Evolutionary conservation across 2,329 filamentous ascomycete genomes (phyloP), one percentile per base, ranked within the genome.

Genomic region (Hypoxylon sp.): DNA sequence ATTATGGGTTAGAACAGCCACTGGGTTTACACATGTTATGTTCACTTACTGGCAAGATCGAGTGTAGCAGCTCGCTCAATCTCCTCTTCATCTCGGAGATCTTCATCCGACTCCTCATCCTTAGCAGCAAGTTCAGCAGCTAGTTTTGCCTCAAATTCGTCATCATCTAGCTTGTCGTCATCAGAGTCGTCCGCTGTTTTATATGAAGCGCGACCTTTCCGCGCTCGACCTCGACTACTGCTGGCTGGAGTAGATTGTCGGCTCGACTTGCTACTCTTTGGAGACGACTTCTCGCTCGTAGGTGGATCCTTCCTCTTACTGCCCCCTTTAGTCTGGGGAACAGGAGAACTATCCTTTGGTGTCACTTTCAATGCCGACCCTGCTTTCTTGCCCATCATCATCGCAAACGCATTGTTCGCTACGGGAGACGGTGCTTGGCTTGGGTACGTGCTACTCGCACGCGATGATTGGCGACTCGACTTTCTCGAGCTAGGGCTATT

Each of bases 81-180:
- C 46, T 93, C 91, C 68, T 91, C 90, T 1, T 83, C 79, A 0
- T 84, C 81, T 38, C 84, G 75, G 1, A 78, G 72, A 0, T 75
- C 73, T 11, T 78, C 75, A 17, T 76, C 63, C 1, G 80, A 75
- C 0, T 81, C 78, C 0, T 78, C 75, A 0, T 84, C 80, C 10
- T 82, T 80, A 0, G 80, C 76, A 1, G 78, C 81, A 23, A 89
- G 80, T 65, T 91, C 88, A 2, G 89, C 83, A 5, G 92, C 91
- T 1, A 97, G 83, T 70, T 91, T 91, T 0, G 89, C 86, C 77
- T 97, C 94, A 75, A 96, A 98, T 70, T 93, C 91, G 30, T 91
- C 87, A 69, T 98, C 95, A 5, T 91, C 94, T 9, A 98, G 82
- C 69, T 81, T 79, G 59, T 89, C 87, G 30, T 88, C 86, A 41